A percentile compares a stretch with the other conserved stretches of the same genome.
phyloP scores from a whole-genome alignment of 176 grass and related monocot species.

The Guadua angustifolia region DNA sequence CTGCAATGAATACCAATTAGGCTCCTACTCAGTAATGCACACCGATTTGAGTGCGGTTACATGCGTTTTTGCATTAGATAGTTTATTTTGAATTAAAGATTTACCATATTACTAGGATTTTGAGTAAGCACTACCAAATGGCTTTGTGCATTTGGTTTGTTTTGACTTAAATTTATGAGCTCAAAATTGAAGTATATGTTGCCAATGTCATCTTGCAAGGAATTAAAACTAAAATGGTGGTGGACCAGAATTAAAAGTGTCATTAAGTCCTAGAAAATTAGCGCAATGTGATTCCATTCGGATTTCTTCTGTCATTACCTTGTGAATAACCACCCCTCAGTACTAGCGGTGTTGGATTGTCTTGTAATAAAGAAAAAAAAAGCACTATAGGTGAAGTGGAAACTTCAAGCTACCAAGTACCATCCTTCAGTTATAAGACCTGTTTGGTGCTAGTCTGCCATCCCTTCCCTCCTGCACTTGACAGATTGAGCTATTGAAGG shows the following conservation, averaged over 20 bases:
- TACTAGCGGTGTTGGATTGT: not conserved
- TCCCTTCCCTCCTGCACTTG: not conserved
- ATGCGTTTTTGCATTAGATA: not conserved
- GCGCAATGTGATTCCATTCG: not conserved
- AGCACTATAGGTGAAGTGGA: not conserved
- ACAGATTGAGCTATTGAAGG: not conserved
- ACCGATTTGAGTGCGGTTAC: too few relatives aligned
- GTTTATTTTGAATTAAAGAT: not conserved
- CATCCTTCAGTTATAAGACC: conserved; percentile 2
- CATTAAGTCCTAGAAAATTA: conserved; percentile 9
- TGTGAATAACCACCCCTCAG: not conserved
- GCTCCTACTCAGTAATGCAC: not conserved
- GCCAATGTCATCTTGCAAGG: not conserved
- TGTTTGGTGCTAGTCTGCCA: conserved; percentile 11
- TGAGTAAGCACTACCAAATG: not conserved
- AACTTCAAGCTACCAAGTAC: conserved; percentile 1
- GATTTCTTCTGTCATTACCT: conserved; percentile 7
- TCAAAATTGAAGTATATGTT: not conserved
- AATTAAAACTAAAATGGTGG: not conserved
- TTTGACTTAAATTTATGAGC: not conserved
- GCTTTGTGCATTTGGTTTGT: not conserved
- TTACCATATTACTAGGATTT: not conserved
- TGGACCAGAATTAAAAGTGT: conserved; percentile 5
- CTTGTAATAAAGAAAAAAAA: not conserved
- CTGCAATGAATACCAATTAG: not conserved